Percentiles rank a stretch among this genome's conserved stretches.
phyloP scores from a whole-genome alignment of 2,329 filamentous ascomycete species.

The Botrytis byssoidea region DNA sequence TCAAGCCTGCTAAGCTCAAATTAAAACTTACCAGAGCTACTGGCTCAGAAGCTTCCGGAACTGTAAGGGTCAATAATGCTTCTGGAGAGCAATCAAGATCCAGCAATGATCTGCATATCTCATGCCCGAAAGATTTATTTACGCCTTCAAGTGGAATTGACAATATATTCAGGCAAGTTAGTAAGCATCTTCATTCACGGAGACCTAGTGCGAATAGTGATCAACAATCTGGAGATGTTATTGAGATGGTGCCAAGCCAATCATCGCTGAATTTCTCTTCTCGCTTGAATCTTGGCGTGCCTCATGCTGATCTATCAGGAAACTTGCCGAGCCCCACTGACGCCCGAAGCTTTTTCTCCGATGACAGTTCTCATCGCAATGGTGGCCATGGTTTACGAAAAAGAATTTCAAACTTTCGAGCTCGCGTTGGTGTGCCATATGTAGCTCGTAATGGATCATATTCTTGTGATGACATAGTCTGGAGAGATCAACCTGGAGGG shows the following conservation, averaged over 20 bases:
- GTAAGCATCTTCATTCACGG: conserved; percentile 33
- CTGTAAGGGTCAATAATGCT: conserved; percentile 35
- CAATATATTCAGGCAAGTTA: conserved; percentile 37
- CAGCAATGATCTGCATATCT: conserved; percentile 32
- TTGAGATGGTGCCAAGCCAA: conserved; percentile 16
- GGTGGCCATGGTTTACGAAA: conserved; percentile 31
- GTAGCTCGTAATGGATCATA: conserved; percentile 29
- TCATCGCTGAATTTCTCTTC: conserved; percentile 18
- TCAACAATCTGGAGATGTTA: conserved; percentile 17
- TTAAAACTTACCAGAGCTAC: conserved; percentile 36
- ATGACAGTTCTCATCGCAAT: conserved; percentile 40
- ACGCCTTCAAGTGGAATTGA: conserved; percentile 34
- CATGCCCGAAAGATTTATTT: conserved; percentile 37
- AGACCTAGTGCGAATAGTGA: conserved; percentile 31
- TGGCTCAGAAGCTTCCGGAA: conserved; percentile 32
- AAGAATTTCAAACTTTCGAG: conserved; percentile 34
- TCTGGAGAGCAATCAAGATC: conserved; percentile 27
- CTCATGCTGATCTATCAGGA: conserved; percentile 20
- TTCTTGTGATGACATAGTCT: conserved; percentile 36
- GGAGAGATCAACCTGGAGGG: conserved; percentile 26
- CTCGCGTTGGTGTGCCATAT: conserved; percentile 34
- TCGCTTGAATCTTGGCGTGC: conserved; percentile 15
- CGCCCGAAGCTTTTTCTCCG: conserved; percentile 41
- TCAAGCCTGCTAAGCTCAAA: conserved; percentile 33
- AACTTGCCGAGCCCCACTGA: conserved; percentile 31